These are phyloP conservation scores for Desmodesmus armatus DNA, from an alignment of 139 green algal genomes.

Conservation along the genomic window DNA sequence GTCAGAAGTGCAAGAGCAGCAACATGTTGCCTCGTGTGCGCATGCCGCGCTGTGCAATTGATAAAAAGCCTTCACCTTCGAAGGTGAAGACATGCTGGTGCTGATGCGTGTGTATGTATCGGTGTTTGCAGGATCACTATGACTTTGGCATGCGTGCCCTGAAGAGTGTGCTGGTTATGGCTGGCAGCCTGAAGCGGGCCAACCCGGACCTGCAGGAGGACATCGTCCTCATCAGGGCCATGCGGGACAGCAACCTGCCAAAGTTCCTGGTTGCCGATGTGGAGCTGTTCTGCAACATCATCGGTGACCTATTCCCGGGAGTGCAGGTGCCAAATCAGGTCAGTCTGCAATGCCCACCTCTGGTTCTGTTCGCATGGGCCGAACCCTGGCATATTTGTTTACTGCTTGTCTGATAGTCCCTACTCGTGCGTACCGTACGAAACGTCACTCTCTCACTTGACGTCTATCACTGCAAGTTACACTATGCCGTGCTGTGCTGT, in stretches of 20 bases:
- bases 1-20: too few relatives aligned
- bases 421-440: neutral
- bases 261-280: conserved; percentile 89
- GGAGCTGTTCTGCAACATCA: conserved; percentile 87
- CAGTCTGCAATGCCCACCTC: too few relatives aligned
- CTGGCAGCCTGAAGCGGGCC: conserved; percentile 81
- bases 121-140: conserved; percentile 63
- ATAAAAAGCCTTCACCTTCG: too few relatives aligned
- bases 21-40: too few relatives aligned
- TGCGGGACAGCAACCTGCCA: conserved; percentile 89
- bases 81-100: neutral
- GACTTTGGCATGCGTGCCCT: conserved; percentile 84
- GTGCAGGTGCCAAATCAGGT: conserved; percentile 72
- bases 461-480: neutral
- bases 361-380: too few relatives aligned
- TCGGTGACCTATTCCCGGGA: conserved; percentile 89
- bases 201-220: conserved; percentile 76
- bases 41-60: too few relatives aligned
- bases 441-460: too few relatives aligned
- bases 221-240: conserved; percentile 78
- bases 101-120: neutral
- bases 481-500: neutral
- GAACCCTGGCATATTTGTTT: neutral
- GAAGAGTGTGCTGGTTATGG: conserved; percentile 91
- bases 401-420: neutral